Evolutionary conservation across 208 protist species (phyloP), one percentile per base, ranked within the genome.

Genomic region (Wallacemonas sp.): DNA sequence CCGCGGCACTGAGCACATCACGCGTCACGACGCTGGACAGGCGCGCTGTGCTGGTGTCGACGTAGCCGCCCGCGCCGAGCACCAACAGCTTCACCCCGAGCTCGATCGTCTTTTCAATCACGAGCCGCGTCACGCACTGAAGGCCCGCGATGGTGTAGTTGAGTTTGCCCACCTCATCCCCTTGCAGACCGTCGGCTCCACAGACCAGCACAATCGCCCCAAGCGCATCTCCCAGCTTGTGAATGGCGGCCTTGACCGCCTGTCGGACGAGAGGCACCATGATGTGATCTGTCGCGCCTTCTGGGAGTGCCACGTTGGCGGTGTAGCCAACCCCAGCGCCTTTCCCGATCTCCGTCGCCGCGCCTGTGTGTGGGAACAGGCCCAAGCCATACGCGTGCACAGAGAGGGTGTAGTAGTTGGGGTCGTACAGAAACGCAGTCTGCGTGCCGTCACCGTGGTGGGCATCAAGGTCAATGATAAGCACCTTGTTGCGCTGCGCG

Each of bases 361-460:
- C 77, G n/a, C 97, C 98, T 4, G 96, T 97, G 36, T 94, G 90
- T 4, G 97, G 97, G 65, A 97, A 99, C 49, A 94, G 94, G 21
- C 95, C 93, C 16, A 86, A 82, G 23, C 80, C 88, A 72, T 88
- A 98, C 52, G 99, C 99, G 78, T 99, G 99, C 64, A 99, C 98
- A 21, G 97, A 99, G 17, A 99, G 80, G 19, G 95, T 98, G 82
- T 99, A 92, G 9, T 99, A 98, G 27, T 94, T 65, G 58, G 99
- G 86, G 30, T 98, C 99, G 17, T 78, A 89, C 62, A 99, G 97
- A 73, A 99, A 99, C 2, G 98, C 98, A 61, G 96, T 87, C 65
- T 99, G 90, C 8, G 99, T 98, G 32, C 98, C 99, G 70, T 99
- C 98, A 33, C 98, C 98, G 72, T 99, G 98, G 78, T 99, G 98